phyloP scores from a whole-genome alignment of 305 asterid genomes.

The Plantago coronopus region DNA sequence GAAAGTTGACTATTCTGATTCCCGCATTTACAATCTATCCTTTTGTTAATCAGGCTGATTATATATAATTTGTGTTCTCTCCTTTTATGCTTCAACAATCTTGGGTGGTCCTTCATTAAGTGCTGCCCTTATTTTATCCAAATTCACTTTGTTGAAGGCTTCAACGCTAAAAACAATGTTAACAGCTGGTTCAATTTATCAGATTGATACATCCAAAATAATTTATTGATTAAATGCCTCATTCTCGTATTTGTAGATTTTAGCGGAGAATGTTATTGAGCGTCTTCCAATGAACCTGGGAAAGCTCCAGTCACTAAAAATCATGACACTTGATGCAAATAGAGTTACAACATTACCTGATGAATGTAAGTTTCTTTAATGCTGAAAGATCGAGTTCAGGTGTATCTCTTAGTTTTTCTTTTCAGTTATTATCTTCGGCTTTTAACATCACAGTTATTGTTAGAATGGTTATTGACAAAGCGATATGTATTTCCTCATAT shows the following conservation, averaged over 20 bases:
- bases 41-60: too few relatives aligned
- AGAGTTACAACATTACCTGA: conserved; percentile 76
- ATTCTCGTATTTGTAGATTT: conserved; percentile 45
- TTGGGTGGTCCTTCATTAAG: too few relatives aligned
- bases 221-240: not conserved
- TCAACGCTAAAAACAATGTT: too few relatives aligned
- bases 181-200: too few relatives aligned
- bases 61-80: too few relatives aligned
- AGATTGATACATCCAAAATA: not conserved
- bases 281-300: conserved; percentile 85
- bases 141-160: too few relatives aligned
- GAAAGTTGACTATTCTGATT: too few relatives aligned
- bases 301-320: conserved; percentile 77
- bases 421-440: conserved; percentile 12
- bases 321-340: conserved; percentile 77
- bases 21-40: too few relatives aligned
- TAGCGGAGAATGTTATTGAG: conserved; percentile 72
- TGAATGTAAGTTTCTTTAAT: conserved; percentile 56
- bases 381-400: conserved; percentile 12
- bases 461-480: not conserved
- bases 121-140: too few relatives aligned
- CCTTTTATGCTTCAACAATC: too few relatives aligned
- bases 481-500: conserved; percentile 12
- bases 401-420: conserved; percentile 14
- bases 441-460: conserved; percentile 17